Conservation (phyloP, 2,329 filamentous ascomycete genomes). For the Elsinoe australis region DNA sequence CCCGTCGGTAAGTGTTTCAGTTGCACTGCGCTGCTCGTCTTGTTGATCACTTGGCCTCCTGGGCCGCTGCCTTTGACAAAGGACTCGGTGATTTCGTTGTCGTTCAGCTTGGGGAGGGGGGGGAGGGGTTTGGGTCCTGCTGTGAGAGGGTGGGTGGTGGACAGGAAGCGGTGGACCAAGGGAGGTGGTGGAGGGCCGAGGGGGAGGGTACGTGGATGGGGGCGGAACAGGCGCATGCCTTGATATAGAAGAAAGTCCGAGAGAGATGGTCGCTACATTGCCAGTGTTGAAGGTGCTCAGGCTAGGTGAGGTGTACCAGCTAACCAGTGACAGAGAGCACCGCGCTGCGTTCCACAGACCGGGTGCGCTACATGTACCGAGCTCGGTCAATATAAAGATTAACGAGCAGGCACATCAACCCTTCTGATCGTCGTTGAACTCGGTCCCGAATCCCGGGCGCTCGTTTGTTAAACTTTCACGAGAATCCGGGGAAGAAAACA, state of each 20-base stretch:
- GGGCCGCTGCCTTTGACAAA: slow-evolving; percentile 90
- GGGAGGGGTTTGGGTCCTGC: slow-evolving; percentile 64
- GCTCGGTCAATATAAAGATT: no score
- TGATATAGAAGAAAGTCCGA: no score
- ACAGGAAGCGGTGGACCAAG: slow-evolving; percentile 22
- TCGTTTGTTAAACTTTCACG: neutral
- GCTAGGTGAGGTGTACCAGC: no score
- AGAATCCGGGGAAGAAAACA: neutral
- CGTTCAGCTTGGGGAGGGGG: slow-evolving; percentile 65
- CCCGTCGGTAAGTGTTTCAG: slow-evolving; percentile 84
- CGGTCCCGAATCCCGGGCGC: neutral
- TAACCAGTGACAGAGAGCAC: no score
- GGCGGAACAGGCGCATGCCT: slow-evolving; percentile 10
- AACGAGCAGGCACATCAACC: no score
- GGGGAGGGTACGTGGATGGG: neutral
- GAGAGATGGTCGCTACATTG: no score
- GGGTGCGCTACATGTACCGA: no score
- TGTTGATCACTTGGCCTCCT: slow-evolving; percentile 97
- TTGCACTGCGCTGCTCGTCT: slow-evolving; percentile 92
- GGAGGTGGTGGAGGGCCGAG: neutral
- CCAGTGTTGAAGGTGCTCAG: no score
- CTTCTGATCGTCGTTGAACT: no score
- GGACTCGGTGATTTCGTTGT: slow-evolving; percentile 70
- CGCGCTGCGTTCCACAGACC: no score
- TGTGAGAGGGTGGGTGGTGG: slow-evolving; percentile 20